A percentile compares a stretch with the other conserved stretches of the same genome.
Evolutionary conservation across 495 filamentous ascomycete species (phyloP).

Genomic region (Aspergillus panamensis): DNA sequence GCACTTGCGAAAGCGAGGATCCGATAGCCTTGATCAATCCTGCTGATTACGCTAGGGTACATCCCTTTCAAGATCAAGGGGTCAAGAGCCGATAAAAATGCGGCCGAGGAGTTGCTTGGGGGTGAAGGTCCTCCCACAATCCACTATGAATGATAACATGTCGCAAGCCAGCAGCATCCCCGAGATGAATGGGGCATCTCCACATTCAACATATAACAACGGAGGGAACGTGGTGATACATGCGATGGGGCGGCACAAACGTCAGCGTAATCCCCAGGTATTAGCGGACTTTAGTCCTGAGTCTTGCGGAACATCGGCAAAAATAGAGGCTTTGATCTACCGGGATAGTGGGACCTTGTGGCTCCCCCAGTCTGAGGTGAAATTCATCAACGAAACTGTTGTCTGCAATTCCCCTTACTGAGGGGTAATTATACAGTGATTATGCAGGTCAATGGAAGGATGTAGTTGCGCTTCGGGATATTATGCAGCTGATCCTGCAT

Average conservation of each 20-base stretch:
- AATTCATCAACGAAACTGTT: neutral
- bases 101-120: neutral
- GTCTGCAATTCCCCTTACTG: too few species aligned
- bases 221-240: neutral
- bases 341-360: neutral
- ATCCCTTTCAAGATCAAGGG: neutral
- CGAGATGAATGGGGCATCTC: neutral
- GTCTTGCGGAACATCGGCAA: neutral
- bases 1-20: constrained; percentile 6
- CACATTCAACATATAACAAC: neutral
- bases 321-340: neutral
- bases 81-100: neutral
- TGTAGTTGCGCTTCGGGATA: neutral
- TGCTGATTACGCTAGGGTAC: neutral
- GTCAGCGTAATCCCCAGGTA: neutral
- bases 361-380: neutral
- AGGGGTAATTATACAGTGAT: too few species aligned
- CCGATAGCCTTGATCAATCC: neutral
- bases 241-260: neutral
- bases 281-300: neutral
- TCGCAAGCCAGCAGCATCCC: neutral
- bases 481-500: neutral
- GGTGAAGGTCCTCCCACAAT: neutral
- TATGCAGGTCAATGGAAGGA: neutral
- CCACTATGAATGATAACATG: neutral